phyloP scores from a whole-genome alignment of 2,329 filamentous ascomycete species.

The Dichotomopilus funicola region DNA sequence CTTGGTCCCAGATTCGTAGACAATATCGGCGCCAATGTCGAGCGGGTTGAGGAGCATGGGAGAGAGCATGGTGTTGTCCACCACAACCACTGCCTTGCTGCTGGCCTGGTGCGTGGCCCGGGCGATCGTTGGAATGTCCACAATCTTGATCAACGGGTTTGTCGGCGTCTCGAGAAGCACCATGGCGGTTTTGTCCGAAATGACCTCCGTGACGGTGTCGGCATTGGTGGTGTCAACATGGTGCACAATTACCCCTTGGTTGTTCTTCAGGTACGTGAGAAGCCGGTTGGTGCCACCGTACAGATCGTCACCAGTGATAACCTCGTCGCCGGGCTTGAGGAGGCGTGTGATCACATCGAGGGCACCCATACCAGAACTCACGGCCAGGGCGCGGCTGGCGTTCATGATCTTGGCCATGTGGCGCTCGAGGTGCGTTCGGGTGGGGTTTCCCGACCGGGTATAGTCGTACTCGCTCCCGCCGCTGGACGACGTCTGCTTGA shows the following conservation, averaged over 20 bases:
- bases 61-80: conserved; percentile 99
- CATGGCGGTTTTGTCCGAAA: conserved; percentile 84
- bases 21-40: conserved; percentile 88
- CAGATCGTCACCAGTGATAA: conserved; percentile 92
- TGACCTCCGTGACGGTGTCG: conserved; percentile 59
- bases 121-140: conserved; percentile 80
- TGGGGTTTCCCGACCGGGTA: conserved; percentile 95
- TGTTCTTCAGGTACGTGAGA: conserved; percentile 81
- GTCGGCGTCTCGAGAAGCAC: conserved; percentile 94
- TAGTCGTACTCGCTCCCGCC: conserved; percentile 95
- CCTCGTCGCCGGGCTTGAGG: conserved; percentile 87
- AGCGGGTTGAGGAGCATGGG: conserved; percentile 90
- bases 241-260: conserved; percentile 87
- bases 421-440: conserved; percentile 88
- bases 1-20: conserved; percentile 97
- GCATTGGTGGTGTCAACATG: conserved; percentile 89
- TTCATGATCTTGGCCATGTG: conserved; percentile 99
- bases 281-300: conserved; percentile 94
- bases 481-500: conserved; percentile 80
- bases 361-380: conserved; percentile 95
- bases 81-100: conserved; percentile 72
- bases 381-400: conserved; percentile 80
- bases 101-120: conserved; percentile 70
- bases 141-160: conserved; percentile 96
- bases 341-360: conserved; percentile 92